Conservation (phyloP, 352 stramenopile genomes). For the Globisporangium radiosum region DNA sequence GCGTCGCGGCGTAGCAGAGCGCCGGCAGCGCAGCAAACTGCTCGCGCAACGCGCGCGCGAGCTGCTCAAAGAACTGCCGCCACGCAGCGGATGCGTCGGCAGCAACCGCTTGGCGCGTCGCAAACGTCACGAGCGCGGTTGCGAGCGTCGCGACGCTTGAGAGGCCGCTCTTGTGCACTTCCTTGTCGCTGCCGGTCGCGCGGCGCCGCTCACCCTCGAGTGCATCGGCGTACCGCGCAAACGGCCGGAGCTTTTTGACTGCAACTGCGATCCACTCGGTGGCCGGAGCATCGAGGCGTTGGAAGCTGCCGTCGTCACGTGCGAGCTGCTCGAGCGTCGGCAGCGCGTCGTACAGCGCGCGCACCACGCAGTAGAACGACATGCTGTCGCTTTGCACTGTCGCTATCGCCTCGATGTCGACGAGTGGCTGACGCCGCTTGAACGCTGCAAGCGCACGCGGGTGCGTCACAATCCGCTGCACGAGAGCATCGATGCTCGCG, state of each 20-base stretch:
- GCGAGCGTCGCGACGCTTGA: constrained; percentile 76
- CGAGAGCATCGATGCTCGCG: constrained; percentile 42
- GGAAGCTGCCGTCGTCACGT: constrained; percentile 36
- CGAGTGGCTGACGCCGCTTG: constrained; percentile 41
- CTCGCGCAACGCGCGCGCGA: constrained; percentile 45
- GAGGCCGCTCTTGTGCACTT: constrained; percentile 62
- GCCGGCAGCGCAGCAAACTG: constrained; percentile 45
- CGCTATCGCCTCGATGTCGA: constrained; percentile 18
- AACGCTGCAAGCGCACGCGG: constrained; percentile 28
- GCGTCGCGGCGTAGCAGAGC: constrained; percentile 60
- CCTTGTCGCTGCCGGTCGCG: constrained; percentile 69
- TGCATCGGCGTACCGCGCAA: constrained; percentile 65
- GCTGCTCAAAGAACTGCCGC: constrained; percentile 55
- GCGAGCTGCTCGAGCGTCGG: constrained; percentile 46
- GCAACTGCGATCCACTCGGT: constrained; percentile 51
- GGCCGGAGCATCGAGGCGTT: constrained; percentile 23
- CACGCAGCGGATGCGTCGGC: constrained; percentile 28
- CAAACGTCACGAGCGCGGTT: constrained; percentile 55
- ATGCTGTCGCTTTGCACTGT: constrained; percentile 4
- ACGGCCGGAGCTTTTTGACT: constrained; percentile 71
- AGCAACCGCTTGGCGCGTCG: constrained; percentile 44
- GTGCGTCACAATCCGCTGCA: constrained; percentile 31
- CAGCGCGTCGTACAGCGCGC: constrained; percentile 38
- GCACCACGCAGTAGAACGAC: constrained; percentile 66
- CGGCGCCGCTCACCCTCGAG: constrained; percentile 70